phyloP scores from a whole-genome alignment of 768 basidiomycete genomes.

The Cyathus striatus region DNA sequence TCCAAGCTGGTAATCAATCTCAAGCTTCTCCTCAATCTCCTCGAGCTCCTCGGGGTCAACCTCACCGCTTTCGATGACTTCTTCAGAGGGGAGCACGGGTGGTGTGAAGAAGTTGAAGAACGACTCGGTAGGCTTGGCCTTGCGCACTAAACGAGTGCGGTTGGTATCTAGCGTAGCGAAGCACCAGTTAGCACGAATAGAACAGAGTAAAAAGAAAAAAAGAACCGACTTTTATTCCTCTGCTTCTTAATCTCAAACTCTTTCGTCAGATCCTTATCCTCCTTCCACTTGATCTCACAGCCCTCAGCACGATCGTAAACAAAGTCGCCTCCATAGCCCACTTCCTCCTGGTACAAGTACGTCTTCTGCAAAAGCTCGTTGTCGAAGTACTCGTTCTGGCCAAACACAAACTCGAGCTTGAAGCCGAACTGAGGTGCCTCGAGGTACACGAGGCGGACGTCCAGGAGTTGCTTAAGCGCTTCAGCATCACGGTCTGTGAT shows the following conservation, averaged over 20 bases:
- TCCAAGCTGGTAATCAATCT: constrained; percentile 96
- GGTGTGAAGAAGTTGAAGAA: constrained; percentile 99
- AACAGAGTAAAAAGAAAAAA: constrained; percentile 3
- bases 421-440: constrained; percentile 72
- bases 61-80: constrained; percentile 63
- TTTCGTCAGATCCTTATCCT: constrained; percentile 96
- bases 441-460: constrained; percentile 80
- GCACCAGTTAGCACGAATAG: constrained; percentile 1
- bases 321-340: constrained; percentile 95
- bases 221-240: constrained; percentile 86
- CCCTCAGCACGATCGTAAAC: constrained; percentile 94
- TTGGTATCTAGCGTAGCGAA: constrained; percentile 56
- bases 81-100: constrained; percentile 66
- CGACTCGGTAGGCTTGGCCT: constrained; percentile 86
- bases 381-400: constrained; percentile 82
- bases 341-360: constrained; percentile 88
- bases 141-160: constrained; percentile 76
- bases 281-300: constrained; percentile 95
- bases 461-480: constrained; percentile 78
- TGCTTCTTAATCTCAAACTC: constrained; percentile 99
- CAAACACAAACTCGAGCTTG: constrained; percentile 83
- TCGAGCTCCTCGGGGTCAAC: constrained; percentile 82
- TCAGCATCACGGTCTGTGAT: constrained; percentile 90
- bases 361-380: constrained; percentile 86
- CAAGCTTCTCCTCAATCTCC: constrained; percentile 89